Percentiles rank a stretch among this genome's conserved stretches.
phyloP scores from a whole-genome alignment of 1,284 basidiomycete genomes.

The Rhodotorula sp. region DNA sequence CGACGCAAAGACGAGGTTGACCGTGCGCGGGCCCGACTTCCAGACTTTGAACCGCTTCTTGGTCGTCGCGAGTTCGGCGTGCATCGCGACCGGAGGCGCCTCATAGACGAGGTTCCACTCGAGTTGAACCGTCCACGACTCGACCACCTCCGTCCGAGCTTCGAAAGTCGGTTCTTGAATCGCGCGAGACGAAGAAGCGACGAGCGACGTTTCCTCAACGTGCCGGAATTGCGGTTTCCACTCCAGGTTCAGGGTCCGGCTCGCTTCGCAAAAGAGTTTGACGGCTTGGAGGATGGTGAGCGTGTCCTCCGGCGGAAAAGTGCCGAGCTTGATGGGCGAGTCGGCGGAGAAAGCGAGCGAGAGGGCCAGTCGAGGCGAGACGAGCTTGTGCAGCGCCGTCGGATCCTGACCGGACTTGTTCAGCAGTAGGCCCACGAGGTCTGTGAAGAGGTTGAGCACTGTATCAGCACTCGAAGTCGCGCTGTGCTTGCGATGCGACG shows the following conservation, averaged over 20 bases:
- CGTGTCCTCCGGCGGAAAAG: neutral
- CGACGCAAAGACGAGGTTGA: conserved; percentile 14
- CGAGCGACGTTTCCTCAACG: neutral
- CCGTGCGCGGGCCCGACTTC: neutral
- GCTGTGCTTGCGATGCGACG: too few relatives aligned
- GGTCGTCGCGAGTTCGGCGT: neutral
- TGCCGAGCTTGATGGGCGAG: neutral
- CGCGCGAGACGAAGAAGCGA: neutral
- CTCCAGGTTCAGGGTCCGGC: neutral
- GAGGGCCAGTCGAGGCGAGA: conserved; percentile 2
- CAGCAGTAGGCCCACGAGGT: neutral
- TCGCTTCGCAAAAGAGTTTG: neutral
- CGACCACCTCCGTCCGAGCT: neutral
- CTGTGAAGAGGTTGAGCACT: neutral
- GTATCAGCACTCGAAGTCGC: too few relatives aligned
- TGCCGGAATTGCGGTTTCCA: neutral
- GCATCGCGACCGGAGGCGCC: neutral
- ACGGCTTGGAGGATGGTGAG: conserved; percentile 1
- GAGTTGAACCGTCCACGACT: conserved; percentile 1
- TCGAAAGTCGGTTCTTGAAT: neutral
- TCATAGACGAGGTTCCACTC: neutral
- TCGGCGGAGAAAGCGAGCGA: neutral
- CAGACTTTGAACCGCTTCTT: too few relatives aligned
- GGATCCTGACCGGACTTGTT: neutral
- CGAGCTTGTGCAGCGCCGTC: neutral